Percentiles rank a stretch among this genome's conserved stretches.
phyloP scores from a whole-genome alignment of 2,329 filamentous ascomycete genomes.

The Penicillium fuscoglaucum region DNA sequence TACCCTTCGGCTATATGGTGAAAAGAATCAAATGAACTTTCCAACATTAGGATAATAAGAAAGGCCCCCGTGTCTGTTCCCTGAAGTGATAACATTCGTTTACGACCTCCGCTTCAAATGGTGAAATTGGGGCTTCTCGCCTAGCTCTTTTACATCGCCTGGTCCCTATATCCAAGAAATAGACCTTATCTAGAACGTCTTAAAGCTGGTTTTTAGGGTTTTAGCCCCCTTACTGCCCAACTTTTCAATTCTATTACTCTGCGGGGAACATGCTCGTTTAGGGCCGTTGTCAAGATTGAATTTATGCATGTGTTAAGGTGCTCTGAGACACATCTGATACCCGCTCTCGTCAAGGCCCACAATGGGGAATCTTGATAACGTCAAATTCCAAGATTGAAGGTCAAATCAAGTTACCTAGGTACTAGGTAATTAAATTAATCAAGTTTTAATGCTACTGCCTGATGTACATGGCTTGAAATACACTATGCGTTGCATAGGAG shows the following conservation, averaged over 20 bases:
- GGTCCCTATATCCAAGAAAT: background rate
- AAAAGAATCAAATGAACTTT: background rate
- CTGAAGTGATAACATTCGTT: background rate
- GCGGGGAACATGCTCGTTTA: too few relatives aligned
- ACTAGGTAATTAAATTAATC: background rate
- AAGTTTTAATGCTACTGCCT: background rate
- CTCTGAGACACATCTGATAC: background rate
- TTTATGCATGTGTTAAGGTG: background rate
- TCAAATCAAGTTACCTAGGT: background rate
- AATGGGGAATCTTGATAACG: background rate
- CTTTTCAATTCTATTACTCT: background rate
- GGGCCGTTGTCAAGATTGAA: background rate
- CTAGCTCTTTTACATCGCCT: background rate
- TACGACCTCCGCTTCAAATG: background rate
- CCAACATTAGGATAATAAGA: background rate
- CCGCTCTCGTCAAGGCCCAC: background rate
- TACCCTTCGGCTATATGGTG: background rate
- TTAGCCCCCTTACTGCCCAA: background rate
- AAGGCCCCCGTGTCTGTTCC: background rate
- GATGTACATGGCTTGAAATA: background rate
- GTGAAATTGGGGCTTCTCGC: background rate
- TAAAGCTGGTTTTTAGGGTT: background rate
- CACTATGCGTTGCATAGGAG: conserved; percentile 5
- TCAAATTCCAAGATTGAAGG: background rate
- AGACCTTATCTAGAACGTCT: background rate